phyloP scores from a whole-genome alignment of 352 stramenopile genomes.

The Detonula confervacea region DNA sequence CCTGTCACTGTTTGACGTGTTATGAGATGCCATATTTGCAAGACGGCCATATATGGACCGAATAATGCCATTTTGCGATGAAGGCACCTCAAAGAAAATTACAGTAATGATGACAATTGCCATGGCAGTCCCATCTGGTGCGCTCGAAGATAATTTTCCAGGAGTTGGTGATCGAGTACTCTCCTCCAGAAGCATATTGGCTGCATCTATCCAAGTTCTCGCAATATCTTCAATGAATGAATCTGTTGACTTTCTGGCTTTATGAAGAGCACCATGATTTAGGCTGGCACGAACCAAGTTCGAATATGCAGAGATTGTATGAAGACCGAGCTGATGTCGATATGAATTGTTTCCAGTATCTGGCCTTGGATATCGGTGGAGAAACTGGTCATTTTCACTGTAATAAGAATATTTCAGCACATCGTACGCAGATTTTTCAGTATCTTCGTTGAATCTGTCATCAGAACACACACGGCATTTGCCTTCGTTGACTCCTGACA shows the following conservation, averaged over 20 bases:
- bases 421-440: constrained; percentile 38
- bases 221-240: constrained; percentile 43
- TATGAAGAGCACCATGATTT: constrained; percentile 26
- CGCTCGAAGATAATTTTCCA: constrained; percentile 3
- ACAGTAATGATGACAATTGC: constrained; percentile 53
- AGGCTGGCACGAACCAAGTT: constrained; percentile 45
- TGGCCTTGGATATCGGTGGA: constrained; percentile 17
- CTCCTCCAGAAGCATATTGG: constrained; percentile 54
- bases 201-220: constrained; percentile 52
- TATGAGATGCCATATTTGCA: constrained; percentile 25
- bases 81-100: constrained; percentile 56
- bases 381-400: constrained; percentile 25
- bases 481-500: constrained; percentile 26
- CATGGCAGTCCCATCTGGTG: constrained; percentile 39
- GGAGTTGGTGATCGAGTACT: constrained; percentile 4
- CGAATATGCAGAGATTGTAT: constrained; percentile 42
- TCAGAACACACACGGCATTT: constrained; percentile 31
- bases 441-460: constrained; percentile 20
- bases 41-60: constrained; percentile 40
- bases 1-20: not conserved
- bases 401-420: constrained; percentile 52
- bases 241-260: constrained; percentile 15
- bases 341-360: constrained; percentile 18
- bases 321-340: constrained; percentile 31
- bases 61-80: constrained; percentile 52